phyloP scores from a whole-genome alignment of 2,329 filamentous ascomycete species.

The Fusarium chaquense region DNA sequence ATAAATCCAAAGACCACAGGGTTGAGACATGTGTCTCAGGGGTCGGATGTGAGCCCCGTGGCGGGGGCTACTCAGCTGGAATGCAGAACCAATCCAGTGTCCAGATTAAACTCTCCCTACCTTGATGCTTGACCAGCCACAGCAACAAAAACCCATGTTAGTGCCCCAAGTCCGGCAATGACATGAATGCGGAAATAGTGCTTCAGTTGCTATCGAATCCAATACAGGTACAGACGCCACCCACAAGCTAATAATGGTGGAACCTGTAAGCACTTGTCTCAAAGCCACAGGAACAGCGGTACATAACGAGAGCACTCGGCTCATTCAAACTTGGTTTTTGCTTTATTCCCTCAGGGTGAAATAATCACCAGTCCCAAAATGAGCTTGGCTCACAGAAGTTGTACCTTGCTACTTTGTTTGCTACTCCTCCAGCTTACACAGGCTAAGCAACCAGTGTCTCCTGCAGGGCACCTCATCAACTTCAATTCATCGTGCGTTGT shows the following conservation, averaged over 20 bases:
- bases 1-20: no score
- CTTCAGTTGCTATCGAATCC: neutral
- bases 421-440: neutral
- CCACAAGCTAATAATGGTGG: neutral
- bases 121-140: neutral
- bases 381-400: neutral
- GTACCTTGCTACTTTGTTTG: neutral
- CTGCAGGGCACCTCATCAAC: neutral
- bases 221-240: neutral
- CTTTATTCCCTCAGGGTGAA: accelerated
- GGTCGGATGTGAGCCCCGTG: no score
- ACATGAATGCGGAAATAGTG: neutral
- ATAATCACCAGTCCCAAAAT: accelerated
- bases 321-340: neutral
- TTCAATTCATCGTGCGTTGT: neutral
- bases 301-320: neutral
- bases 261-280: neutral
- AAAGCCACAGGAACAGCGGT: neutral
- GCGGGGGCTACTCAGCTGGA: neutral
- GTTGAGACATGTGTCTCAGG: no score
- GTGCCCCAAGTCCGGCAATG: neutral
- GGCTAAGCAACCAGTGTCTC: neutral
- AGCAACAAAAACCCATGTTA: neutral
- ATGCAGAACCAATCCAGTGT: neutral
- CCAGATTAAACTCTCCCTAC: neutral